Conservation (phyloP, 1,284 basidiomycete genomes). For the Puccinia polysora region DNA sequence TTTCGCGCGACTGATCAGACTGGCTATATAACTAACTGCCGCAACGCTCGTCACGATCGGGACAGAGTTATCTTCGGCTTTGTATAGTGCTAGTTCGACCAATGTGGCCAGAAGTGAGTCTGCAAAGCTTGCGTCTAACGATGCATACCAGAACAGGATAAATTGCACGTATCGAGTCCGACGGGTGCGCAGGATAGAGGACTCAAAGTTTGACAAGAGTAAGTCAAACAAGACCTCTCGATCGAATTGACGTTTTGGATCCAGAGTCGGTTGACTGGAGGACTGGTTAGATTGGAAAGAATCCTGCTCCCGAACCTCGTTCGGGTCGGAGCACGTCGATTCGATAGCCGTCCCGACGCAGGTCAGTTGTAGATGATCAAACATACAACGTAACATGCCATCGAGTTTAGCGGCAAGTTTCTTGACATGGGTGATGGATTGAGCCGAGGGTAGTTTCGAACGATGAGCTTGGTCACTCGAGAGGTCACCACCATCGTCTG, state of each 20-base stretch:
- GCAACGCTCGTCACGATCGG: constrained; percentile 76
- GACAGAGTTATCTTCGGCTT: constrained; percentile 55
- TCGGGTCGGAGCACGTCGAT: too few relatives aligned
- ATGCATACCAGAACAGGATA: constrained; percentile 89
- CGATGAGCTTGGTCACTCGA: constrained; percentile 53
- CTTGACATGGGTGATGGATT: constrained; percentile 65
- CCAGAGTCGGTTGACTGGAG: neutral
- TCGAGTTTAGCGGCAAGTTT: constrained; percentile 88
- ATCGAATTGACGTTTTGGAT: constrained; percentile 44
- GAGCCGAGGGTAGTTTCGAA: constrained; percentile 50
- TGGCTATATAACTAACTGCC: constrained; percentile 84
- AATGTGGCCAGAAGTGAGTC: constrained; percentile 91
- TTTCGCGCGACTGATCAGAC: constrained; percentile 81
- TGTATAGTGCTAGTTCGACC: constrained; percentile 75
- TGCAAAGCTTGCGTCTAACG: constrained; percentile 78
- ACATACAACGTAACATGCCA: constrained; percentile 74
- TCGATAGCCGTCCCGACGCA: constrained; percentile 44
- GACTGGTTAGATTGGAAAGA: too few relatives aligned
- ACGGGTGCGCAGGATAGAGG: constrained; percentile 87
- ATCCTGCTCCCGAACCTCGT: too few relatives aligned
- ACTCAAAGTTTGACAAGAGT: constrained; percentile 85
- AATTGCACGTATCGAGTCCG: constrained; percentile 97
- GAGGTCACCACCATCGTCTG: constrained; percentile 61
- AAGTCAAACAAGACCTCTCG: constrained; percentile 62
- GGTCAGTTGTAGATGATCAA: constrained; percentile 68